These are phyloP conservation scores for Trichoderma koningii DNA, from an alignment of 2,329 filamentous ascomycete genomes.

Conservation along the genomic window DNA sequence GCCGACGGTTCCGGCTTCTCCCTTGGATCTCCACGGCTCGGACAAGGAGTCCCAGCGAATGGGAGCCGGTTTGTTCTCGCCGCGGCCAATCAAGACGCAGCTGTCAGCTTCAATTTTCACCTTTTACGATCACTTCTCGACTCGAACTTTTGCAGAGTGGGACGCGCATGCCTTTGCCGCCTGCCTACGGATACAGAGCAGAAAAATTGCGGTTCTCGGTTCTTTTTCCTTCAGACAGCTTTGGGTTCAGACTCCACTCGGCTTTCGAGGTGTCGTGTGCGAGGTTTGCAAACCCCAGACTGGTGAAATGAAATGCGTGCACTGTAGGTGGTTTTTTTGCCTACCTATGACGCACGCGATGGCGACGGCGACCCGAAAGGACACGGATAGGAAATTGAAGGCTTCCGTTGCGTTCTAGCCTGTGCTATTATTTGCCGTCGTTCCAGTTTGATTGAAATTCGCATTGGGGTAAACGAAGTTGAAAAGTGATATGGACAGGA, in stretches of 20 bases:
- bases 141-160: not conserved
- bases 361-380: slow-evolving; percentile 7
- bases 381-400: not conserved
- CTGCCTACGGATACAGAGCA: not conserved
- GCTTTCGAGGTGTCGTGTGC: slow-evolving; percentile 21
- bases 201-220: slow-evolving; percentile 11
- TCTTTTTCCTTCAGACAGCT: slow-evolving; percentile 3
- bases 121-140: no score
- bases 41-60: slow-evolving; percentile 33
- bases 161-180: slow-evolving; percentile 29
- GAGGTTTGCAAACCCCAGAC: slow-evolving; percentile 14
- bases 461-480: no score
- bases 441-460: not conserved
- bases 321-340: not conserved
- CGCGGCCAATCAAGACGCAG: slow-evolving; percentile 28
- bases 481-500: not conserved
- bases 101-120: not conserved
- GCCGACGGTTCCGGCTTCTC: slow-evolving; percentile 38
- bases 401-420: not conserved
- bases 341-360: slow-evolving; percentile 20
- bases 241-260: not conserved
- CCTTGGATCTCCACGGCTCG: slow-evolving; percentile 31
- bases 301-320: slow-evolving; percentile 1
- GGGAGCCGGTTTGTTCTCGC: slow-evolving; percentile 41
- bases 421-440: not conserved